These are phyloP conservation scores for Albophoma yamanashiensis DNA, from an alignment of 2,329 filamentous ascomycete species.

Conservation along the genomic window DNA sequence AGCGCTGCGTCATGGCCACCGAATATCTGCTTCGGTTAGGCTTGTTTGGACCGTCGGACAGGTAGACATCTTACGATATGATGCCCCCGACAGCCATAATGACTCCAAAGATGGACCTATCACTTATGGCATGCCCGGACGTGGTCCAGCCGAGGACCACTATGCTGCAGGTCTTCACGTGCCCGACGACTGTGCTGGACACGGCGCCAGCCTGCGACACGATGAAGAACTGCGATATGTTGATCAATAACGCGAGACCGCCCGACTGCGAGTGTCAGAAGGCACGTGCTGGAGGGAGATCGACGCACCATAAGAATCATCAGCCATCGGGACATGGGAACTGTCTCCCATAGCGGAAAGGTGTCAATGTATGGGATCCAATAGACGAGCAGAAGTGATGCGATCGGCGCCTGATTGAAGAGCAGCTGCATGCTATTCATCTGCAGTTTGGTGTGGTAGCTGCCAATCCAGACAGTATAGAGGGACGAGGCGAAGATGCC, in stretches of 20 bases:
- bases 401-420: constrained; percentile 56
- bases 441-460: constrained; percentile 53
- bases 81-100: not conserved
- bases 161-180: not conserved
- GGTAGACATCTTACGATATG: not conserved
- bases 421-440: constrained; percentile 61
- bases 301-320: constrained; percentile 46
- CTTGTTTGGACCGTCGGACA: not conserved
- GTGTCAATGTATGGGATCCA: constrained; percentile 56
- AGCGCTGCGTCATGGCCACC: not conserved
- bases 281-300: too few species aligned
- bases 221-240: not conserved
- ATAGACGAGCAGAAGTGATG: constrained; percentile 52
- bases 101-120: not conserved
- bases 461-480: constrained; percentile 60
- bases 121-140: not conserved
- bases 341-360: constrained; percentile 44
- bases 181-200: not conserved
- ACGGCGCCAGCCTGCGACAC: not conserved
- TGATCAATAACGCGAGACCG: not conserved
- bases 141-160: not conserved
- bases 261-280: not conserved
- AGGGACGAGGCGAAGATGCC: constrained; percentile 56
- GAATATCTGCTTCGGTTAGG: not conserved
- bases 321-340: constrained; percentile 40